A percentile compares a stretch with the other conserved stretches of the same genome.
These are phyloP conservation scores for Boletus subparvulus DNA, from an alignment of 768 basidiomycete species.

Conservation along the genomic window DNA sequence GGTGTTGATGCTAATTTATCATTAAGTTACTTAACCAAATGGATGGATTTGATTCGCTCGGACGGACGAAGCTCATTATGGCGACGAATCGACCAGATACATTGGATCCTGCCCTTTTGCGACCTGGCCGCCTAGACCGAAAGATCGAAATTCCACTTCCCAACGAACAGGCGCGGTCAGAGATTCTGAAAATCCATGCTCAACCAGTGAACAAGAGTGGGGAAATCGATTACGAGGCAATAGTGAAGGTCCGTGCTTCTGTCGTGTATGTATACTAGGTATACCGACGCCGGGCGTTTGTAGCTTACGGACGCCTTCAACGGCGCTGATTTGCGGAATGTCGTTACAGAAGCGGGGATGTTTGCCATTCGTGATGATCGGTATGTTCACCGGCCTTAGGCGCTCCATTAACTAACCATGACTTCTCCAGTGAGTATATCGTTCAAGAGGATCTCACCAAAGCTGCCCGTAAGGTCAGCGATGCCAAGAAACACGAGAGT, in stretches of 20 bases:
- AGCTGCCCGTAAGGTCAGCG: slow-evolving; percentile 91
- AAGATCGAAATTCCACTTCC: slow-evolving; percentile 98
- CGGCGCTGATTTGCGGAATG: slow-evolving; percentile 94
- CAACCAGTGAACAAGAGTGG: slow-evolving; percentile 91
- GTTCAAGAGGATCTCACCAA: slow-evolving; percentile 96
- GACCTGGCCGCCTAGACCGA: slow-evolving; percentile 93
- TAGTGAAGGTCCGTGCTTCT: slow-evolving; percentile 72
- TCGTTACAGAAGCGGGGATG: slow-evolving; percentile 96
- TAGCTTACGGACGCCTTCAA: slow-evolving; percentile 91
- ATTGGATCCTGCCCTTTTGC: slow-evolving; percentile 92
- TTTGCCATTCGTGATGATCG: slow-evolving; percentile 97
- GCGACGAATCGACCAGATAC: slow-evolving; percentile 99
- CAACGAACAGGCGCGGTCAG: slow-evolving; percentile 93
- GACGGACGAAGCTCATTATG: slow-evolving; percentile 96
- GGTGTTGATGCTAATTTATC: not conserved
- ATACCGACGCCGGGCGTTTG: slow-evolving; percentile 5
- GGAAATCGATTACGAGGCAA: slow-evolving; percentile 96
- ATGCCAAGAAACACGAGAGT: slow-evolving; percentile 99
- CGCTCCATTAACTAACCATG: slow-evolving; percentile 2
- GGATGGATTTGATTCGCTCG: slow-evolving; percentile 98
- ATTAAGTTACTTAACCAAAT: slow-evolving; percentile 92
- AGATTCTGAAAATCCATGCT: slow-evolving; percentile 97
- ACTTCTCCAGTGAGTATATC: slow-evolving; percentile 67
- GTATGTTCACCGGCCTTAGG: slow-evolving; percentile 38
- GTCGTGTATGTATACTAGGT: not conserved